Evolutionary conservation across 192 early-diverging fungal genomes (phyloP), one percentile per base, ranked within the genome.

Genomic region (Coemansia sp.): DNA sequence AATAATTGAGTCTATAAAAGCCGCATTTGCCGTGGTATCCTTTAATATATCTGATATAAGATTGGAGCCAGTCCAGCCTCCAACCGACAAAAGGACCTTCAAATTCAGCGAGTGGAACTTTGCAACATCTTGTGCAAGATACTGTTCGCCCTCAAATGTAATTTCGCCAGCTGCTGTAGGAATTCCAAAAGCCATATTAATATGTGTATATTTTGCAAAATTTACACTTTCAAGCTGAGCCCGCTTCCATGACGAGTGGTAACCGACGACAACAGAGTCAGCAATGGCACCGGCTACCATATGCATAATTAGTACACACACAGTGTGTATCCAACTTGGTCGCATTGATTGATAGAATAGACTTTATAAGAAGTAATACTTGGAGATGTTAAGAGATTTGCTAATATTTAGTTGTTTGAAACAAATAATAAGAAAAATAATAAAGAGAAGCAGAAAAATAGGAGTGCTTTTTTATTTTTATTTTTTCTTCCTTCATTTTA

Each of bases 141-240:
- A 41, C 25, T 32, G 17, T 17, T 59, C 48, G 40, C 41, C 33
- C 1, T 52, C 46, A 46, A 60, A 59, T 13, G 4, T 23, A 13
- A 67, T 32, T 4, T 45, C 46, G 44, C 71, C 70, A 17, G 64
- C 66, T n/a, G 39, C 36, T 1, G 24, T 24, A 19, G 80, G 57
- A 19, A 75, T 72, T 14, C 71, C 72, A 55, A 80, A 84, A 8
- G 82, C 80, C 28, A 85, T 81, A 39, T 84, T 83, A 41, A 87
- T 58, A 32, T 85, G 86, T 3, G 86, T 83, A 41, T 83, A 78
- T 50, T 82, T 69, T 39, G 59, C 18, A 35, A 69, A 51, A 20
- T 61, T 59, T 1, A 69, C 26, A 10, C 39, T 45, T 13, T 50
- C 24, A 29, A 53, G 49, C 7, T 39, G 45, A 11, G 38, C 14